These are phyloP conservation scores for Saussurea involucrata DNA, from an alignment of 129 eudicot genomes.

Conservation along the genomic window DNA sequence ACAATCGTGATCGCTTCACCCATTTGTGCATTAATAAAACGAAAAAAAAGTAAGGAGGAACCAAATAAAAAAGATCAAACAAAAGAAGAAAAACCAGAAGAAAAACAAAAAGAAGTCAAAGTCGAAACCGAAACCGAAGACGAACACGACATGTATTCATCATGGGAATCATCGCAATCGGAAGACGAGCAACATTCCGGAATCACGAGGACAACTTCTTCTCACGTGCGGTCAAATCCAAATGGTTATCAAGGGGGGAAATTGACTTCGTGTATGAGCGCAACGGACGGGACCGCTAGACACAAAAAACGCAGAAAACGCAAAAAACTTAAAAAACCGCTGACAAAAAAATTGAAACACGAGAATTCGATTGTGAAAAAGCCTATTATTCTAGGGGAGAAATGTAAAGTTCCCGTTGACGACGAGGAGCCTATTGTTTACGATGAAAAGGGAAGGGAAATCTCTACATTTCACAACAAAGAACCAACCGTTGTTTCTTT, in stretches of 20 bases:
- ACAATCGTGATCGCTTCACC: constrained; percentile 33
- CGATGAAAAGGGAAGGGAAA: constrained; percentile 38
- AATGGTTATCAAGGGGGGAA: constrained; percentile 15
- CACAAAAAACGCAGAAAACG: constrained; percentile 5
- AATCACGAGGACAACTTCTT: constrained; percentile 21
- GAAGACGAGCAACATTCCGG: constrained; percentile 32
- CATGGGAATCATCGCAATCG: neutral
- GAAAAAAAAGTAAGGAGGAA: constrained; percentile 8
- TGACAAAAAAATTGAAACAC: constrained; percentile 16
- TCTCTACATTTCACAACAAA: constrained; percentile 34
- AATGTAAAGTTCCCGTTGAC: constrained; percentile 43
- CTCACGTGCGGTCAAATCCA: constrained; percentile 29
- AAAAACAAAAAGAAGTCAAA: neutral
- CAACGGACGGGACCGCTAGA: constrained; percentile 10
- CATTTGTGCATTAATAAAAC: constrained; percentile 34
- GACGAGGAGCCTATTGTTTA: constrained; percentile 31
- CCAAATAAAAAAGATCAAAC: neutral
- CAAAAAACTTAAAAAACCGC: constrained; percentile 3
- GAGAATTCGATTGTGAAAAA: constrained; percentile 57
- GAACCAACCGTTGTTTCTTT: neutral
- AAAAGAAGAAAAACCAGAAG: neutral
- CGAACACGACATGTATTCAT: neutral
- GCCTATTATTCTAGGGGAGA: constrained; percentile 58
- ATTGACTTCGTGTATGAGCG: constrained; percentile 42
- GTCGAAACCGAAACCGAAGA: neutral